Evolutionary conservation across 192 early-diverging fungal species (phyloP), one percentile per base, ranked within the genome.

Genomic region (Pecoramyces ruminantium): DNA sequence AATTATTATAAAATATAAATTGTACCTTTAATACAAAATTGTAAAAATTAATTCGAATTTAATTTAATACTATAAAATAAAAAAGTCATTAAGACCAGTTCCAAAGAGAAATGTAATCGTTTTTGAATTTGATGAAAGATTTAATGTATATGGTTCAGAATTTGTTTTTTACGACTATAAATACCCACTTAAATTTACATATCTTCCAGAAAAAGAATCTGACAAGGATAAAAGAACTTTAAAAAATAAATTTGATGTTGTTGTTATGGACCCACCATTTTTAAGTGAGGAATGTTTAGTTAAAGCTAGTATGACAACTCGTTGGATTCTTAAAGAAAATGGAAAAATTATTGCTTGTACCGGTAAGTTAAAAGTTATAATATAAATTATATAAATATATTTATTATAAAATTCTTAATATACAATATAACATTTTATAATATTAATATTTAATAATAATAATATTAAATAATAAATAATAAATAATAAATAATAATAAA

Each of bases 231-330:
- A 86, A 17, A 42, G 79, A 29, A 51, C 77, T 29, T 80, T 87
- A 28, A 40, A 85, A 6, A 40, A 51, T 29, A 27, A 42, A 27
- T 90, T 94, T 40, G 92, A 93, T 85, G 89, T 91, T 81, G 88
- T 95, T 77, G 85, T 94, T 13, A 91, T 89, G 15, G 94, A 95
- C 83, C 94, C 94, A 12, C 94, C 94, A 29, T 95, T 95, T 80
- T 84, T 95, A 27, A 89, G 88, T 83, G 87, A 92, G 82, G 93
- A 94, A 81, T 95, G 93, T 79, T 86, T 90, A 81, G 86, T 87
- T 77, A 92, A 94, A 84, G 93, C 92, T 1, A 79, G 90, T 79
- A 82, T 91, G 78, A 91, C 92, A 0, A 89, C 89, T 2, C 77
- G 84, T 78, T 88, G 85, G 80, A 79, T 94, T 29, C 83, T 84